Evolutionary conservation across 2,329 filamentous ascomycete genomes (phyloP).

Genomic region (Colletotrichum aenigma): DNA sequence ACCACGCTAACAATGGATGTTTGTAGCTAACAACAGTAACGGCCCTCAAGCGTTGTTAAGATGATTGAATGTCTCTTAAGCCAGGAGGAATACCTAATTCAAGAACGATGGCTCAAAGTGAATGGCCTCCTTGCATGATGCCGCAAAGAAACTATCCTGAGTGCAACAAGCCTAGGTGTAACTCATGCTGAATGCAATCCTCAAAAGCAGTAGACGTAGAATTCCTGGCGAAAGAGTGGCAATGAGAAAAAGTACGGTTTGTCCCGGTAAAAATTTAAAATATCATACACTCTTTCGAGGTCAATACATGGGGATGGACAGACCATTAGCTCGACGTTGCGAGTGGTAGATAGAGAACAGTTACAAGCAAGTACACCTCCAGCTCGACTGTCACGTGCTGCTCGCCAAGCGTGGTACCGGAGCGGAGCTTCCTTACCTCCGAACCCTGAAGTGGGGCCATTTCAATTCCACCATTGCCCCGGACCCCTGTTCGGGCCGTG

Average conservation of each 20-base stretch:
- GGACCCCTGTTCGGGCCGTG: not conserved
- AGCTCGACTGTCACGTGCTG: not conserved
- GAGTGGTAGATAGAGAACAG: not conserved
- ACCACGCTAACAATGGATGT: not conserved
- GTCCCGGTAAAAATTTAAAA: accelerated
- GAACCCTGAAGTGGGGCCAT: not conserved
- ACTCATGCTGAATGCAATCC: not conserved
- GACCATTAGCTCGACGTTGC: not conserved
- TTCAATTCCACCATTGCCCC: not conserved
- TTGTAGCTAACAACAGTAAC: not conserved
- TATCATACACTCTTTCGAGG: not conserved
- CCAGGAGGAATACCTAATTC: not conserved
- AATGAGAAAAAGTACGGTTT: not conserved
- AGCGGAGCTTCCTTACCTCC: not conserved
- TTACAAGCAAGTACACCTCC: not conserved
- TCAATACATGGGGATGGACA: accelerated
- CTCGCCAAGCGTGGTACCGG: not conserved
- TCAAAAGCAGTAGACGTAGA: too few species aligned
- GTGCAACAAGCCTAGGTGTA: not conserved
- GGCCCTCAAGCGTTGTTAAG: not conserved
- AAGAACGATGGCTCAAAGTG: not conserved
- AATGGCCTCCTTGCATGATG: not conserved
- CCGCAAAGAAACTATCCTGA: not conserved
- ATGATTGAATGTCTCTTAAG: not conserved
- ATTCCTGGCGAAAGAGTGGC: not conserved